Conservation (phyloP, 148 eudicot genomes). For the Chenopodium album region DNA sequence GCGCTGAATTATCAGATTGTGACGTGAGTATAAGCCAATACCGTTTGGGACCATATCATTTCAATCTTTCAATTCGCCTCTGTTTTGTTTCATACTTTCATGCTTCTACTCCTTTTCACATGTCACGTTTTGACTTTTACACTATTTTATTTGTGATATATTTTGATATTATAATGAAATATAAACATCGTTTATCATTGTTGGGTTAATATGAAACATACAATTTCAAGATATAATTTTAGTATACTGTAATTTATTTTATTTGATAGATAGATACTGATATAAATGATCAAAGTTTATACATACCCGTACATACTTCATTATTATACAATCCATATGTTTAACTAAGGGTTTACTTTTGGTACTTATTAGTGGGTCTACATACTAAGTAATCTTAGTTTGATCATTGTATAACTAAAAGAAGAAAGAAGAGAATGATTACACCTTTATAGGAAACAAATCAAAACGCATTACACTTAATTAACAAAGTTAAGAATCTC, state of each 20-base stretch:
- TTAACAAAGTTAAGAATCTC: not conserved
- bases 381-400: conserved; percentile 22
- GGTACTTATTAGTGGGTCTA: conserved; percentile 22
- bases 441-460: conserved; percentile 19
- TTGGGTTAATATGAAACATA: too few species aligned
- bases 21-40: conserved; percentile 27
- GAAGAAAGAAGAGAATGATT: conserved; percentile 17
- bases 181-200: too few species aligned
- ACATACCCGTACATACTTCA: not conserved
- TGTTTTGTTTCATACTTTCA: not conserved
- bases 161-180: too few species aligned
- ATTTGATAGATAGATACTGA: too few species aligned
- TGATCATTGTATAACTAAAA: conserved; percentile 3
- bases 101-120: too few species aligned
- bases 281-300: too few species aligned
- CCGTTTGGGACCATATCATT: conserved; percentile 25
- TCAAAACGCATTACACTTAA: not conserved
- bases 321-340: not conserved
- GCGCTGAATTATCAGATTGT: conserved; percentile 25
- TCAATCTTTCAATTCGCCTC: conserved; percentile 3
- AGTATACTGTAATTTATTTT: too few species aligned
- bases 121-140: too few species aligned
- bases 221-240: too few species aligned
- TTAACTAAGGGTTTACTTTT: conserved; percentile 3
- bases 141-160: too few species aligned